Percentiles rank a stretch among this genome's conserved stretches.
Conservation (phyloP, 257 asterid genomes). For the Ilex aquifolium region DNA sequence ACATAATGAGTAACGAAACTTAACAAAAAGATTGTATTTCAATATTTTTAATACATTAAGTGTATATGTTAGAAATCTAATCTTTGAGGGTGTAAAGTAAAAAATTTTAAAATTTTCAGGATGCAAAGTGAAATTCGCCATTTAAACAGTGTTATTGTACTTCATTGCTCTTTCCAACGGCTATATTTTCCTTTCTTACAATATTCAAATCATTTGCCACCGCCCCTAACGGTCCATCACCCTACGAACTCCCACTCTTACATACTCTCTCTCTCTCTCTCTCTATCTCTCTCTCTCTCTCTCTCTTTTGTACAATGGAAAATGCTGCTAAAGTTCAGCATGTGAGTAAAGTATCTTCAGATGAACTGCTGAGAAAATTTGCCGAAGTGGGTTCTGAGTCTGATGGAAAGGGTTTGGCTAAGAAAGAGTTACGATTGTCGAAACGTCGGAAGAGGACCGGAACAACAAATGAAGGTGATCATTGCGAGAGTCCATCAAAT, state of each 20-base stretch:
- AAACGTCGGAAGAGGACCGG: slow-evolving; percentile 37
- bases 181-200: not conserved
- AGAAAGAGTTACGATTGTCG: slow-evolving; percentile 41
- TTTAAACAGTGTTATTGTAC: no score
- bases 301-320: slow-evolving; percentile 24
- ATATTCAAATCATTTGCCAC: not conserved
- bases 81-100: no score
- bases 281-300: not conserved
- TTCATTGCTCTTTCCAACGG: slow-evolving; percentile 3
- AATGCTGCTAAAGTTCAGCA: slow-evolving; percentile 48
- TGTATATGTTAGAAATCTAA: no score
- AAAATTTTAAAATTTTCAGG: no score
- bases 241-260: not conserved
- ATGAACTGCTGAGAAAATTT: slow-evolving; percentile 72
- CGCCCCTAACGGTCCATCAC: slow-evolving; percentile 10
- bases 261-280: slow-evolving; percentile 3
- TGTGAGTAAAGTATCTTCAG: slow-evolving; percentile 72
- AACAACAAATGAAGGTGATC: slow-evolving; percentile 2
- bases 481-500: not conserved
- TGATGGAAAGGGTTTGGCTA: slow-evolving; percentile 21
- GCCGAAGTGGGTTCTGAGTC: slow-evolving; percentile 54
- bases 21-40: no score
- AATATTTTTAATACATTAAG: no score
- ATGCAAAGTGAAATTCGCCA: no score
- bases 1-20: no score